phyloP scores from a whole-genome alignment of 2,329 filamentous ascomycete species.

The Nemania diffusa region DNA sequence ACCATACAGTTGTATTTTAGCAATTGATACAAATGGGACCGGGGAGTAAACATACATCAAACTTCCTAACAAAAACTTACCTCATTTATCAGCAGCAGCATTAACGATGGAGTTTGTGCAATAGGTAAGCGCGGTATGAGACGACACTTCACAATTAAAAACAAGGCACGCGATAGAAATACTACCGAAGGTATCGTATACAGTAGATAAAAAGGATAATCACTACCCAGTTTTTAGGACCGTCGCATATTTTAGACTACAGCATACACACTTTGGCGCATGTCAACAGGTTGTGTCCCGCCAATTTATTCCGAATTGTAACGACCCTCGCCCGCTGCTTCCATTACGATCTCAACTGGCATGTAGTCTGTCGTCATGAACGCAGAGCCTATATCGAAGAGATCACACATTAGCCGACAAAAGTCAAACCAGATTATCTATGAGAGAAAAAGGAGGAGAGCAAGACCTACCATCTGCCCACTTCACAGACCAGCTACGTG shows the following conservation, averaged over 20 bases:
- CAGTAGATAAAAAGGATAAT: neutral
- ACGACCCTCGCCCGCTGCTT: conserved; percentile 42
- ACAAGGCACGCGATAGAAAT: neutral
- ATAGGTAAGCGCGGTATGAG: neutral
- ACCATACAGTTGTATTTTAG: neutral
- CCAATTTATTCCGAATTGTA: conserved; percentile 38
- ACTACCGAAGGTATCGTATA: neutral
- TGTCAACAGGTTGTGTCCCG: conserved; percentile 9
- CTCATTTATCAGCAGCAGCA: neutral
- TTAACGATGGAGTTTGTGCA: neutral
- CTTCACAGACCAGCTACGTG: conserved; percentile 48
- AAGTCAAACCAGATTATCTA: neutral
- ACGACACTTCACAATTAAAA: neutral
- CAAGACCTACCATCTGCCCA: conserved; percentile 53
- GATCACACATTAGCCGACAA: conserved; percentile 18
- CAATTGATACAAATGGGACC: neutral
- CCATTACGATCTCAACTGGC: conserved; percentile 49
- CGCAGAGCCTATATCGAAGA: conserved; percentile 37
- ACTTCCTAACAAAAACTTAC: neutral
- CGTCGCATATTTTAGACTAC: conserved; percentile 15
- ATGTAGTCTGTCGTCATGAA: conserved; percentile 50
- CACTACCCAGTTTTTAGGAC: conserved; percentile 15
- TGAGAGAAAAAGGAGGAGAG: neutral
- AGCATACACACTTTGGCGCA: conserved; percentile 27
- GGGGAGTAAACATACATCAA: neutral